Conservation (phyloP, 1,284 basidiomycete species). For the Malassezia slooffiae region DNA sequence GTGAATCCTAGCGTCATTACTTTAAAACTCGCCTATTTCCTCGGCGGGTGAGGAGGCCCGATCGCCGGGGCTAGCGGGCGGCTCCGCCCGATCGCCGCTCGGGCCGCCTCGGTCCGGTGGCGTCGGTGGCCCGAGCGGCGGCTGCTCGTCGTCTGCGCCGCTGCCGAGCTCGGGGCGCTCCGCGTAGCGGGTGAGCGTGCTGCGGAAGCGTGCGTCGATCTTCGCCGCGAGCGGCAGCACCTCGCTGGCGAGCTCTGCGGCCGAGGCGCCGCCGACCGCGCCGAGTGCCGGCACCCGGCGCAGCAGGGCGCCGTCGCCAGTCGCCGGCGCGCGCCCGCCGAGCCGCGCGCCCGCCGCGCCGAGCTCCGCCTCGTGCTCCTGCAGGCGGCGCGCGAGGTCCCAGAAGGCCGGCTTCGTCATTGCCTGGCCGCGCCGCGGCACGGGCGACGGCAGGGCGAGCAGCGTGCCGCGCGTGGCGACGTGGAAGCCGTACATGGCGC, state of each 20-base stretch:
- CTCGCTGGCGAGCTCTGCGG: slow-evolving; percentile 7
- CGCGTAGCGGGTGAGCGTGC: too few species aligned
- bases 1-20: too few species aligned
- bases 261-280: neutral
- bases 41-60: too few species aligned
- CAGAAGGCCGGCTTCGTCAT: slow-evolving; percentile 53
- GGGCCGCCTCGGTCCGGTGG: too few species aligned
- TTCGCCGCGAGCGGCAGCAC: slow-evolving; percentile 3
- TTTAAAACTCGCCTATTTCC: too few species aligned
- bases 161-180: too few species aligned
- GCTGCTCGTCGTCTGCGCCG: too few species aligned
- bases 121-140: too few species aligned
- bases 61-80: too few species aligned
- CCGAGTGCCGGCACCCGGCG: neutral
- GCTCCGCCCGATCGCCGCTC: too few species aligned
- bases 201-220: neutral
- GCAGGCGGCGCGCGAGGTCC: slow-evolving; percentile 26
- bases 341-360: too few species aligned
- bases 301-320: neutral
- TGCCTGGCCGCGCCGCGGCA: slow-evolving; percentile 61
- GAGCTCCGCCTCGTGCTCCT: neutral
- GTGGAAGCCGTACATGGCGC: slow-evolving; percentile 60
- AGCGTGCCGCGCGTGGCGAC: slow-evolving; percentile 65
- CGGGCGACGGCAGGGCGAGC: slow-evolving; percentile 73
- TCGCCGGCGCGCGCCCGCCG: too few species aligned